phyloP scores from a whole-genome alignment of 352 stramenopile genomes.

The Globisporangium ultimum region DNA sequence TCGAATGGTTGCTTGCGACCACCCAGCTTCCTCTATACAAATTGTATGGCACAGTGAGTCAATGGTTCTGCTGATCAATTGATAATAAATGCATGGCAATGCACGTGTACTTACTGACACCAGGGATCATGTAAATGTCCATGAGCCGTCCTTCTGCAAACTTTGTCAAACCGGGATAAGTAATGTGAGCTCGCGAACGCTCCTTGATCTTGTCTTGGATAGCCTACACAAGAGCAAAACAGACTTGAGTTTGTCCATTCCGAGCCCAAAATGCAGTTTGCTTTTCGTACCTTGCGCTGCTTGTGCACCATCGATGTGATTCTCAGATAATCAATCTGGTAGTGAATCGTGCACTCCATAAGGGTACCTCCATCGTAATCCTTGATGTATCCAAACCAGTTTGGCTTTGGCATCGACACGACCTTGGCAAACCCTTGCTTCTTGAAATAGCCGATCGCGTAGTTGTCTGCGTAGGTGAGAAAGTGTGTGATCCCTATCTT shows the following conservation, averaged over 20 bases:
- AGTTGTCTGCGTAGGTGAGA: conserved; percentile 99
- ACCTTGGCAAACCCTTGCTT: conserved; percentile 94
- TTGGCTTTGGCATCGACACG: conserved; percentile 78
- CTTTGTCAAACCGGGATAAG: conserved; percentile 66
- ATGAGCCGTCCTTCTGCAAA: conserved; percentile 81
- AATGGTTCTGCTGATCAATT: background rate
- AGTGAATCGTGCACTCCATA: conserved; percentile 99
- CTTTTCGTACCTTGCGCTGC: conserved; percentile 87
- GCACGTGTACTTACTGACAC: conserved; percentile 64
- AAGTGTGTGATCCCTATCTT: conserved; percentile 92
- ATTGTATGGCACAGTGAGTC: conserved; percentile 2
- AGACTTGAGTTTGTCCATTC: conserved; percentile 13
- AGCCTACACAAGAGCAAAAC: conserved; percentile 31
- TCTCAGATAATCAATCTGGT: conserved; percentile 96
- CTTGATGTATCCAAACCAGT: conserved; percentile 99
- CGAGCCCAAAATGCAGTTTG: conserved; percentile 17
- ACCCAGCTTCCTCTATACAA: conserved; percentile 74
- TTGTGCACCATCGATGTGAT: conserved; percentile 93
- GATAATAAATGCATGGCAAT: background rate
- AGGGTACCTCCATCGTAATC: conserved; percentile 99
- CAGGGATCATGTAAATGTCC: conserved; percentile 86
- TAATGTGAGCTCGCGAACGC: conserved; percentile 61
- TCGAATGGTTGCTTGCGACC: conserved; percentile 79
- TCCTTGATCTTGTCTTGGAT: conserved; percentile 84
- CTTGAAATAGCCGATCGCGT: conserved; percentile 98